Percentiles rank a stretch among this genome's conserved stretches.
Conservation (phyloP, 2,329 filamentous ascomycete species). For the Leptographium galeiforme region DNA sequence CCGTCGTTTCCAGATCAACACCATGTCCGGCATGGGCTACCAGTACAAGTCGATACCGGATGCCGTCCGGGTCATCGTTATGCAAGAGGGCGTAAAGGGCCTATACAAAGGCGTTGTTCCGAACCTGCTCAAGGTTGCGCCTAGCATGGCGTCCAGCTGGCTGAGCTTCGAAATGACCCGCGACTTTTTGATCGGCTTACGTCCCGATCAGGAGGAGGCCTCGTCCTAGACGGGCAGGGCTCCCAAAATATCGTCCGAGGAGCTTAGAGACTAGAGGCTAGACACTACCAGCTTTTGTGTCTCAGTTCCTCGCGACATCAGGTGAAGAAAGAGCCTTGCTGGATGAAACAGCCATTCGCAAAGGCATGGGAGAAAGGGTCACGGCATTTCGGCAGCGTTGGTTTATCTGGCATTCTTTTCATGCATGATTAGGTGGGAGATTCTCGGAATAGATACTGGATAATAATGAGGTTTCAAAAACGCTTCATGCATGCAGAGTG, state of each 20-base stretch:
- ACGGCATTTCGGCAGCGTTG: background rate
- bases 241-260: background rate
- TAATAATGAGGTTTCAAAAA: background rate
- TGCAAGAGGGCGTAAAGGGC: conserved; percentile 70
- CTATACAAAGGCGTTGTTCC: conserved; percentile 94
- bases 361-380: background rate
- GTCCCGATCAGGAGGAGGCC: conserved; percentile 24
- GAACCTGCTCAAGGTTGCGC: conserved; percentile 91
- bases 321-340: background rate
- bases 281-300: background rate
- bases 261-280: background rate
- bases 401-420: background rate
- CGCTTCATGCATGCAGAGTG: background rate
- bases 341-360: background rate
- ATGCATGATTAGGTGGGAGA: background rate
- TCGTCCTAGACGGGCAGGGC: background rate
- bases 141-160: conserved; percentile 98
- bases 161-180: conserved; percentile 90
- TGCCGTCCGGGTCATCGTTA: conserved; percentile 67
- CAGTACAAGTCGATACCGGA: conserved; percentile 81
- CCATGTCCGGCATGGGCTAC: conserved; percentile 97
- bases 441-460: background rate
- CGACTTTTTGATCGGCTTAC: conserved; percentile 63
- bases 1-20: conserved; percentile 94
- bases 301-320: background rate